A percentile compares a stretch with the other conserved stretches of the same genome.
These are phyloP conservation scores for Lathyrus oleraceus DNA, from an alignment of 306 rosid species.

Conservation along the genomic window DNA sequence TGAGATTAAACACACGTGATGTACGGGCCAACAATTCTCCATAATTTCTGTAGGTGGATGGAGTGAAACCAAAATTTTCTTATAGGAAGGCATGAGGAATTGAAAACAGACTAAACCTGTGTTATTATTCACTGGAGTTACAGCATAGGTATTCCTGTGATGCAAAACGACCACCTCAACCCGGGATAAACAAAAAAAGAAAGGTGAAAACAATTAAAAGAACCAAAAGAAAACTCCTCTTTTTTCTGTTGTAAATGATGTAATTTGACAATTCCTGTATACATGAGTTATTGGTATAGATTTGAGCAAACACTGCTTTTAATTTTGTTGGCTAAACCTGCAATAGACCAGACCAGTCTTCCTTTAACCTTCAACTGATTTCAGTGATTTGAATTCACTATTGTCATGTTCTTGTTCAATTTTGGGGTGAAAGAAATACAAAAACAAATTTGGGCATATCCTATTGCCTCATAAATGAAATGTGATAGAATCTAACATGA, in stretches of 20 bases:
- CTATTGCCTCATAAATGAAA: background rate
- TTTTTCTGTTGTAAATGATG: constrained; percentile 27
- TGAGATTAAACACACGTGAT: constrained; percentile 39
- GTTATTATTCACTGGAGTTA: background rate
- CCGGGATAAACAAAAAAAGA: background rate
- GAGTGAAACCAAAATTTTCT: background rate
- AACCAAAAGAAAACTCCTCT: background rate
- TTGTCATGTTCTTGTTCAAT: background rate
- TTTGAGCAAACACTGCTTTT: constrained; percentile 3
- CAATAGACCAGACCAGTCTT: background rate
- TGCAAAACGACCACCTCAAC: constrained; percentile 2
- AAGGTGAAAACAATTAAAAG: background rate
- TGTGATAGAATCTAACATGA: background rate
- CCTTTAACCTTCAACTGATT: background rate
- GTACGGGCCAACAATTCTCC: background rate
- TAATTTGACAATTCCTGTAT: constrained; percentile 10
- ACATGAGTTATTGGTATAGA: constrained; percentile 7
- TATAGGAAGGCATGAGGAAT: constrained; percentile 1
- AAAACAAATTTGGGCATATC: background rate
- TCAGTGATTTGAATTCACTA: background rate
- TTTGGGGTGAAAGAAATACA: background rate
- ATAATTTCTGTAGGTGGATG: constrained; percentile 16
- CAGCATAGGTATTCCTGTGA: constrained; percentile 4
- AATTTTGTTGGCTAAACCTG: background rate
- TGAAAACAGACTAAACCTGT: constrained; percentile 7